Base-by-base conservation (phyloP, 306 rosid species). In the Vigna angularis region DNA sequence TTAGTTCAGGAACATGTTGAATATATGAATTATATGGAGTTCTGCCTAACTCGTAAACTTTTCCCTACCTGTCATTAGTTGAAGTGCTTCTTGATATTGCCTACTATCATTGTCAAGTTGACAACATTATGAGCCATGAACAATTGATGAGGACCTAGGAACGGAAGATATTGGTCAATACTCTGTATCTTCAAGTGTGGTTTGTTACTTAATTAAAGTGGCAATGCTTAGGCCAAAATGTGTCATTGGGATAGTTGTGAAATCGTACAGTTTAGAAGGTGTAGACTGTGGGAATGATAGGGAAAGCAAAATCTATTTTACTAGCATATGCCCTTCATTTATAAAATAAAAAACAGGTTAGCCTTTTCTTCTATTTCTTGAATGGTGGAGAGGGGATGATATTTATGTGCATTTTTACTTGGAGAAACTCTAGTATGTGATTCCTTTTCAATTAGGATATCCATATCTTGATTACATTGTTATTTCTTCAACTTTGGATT, bases 1-100 rank as follows among this genome's bases (percentile, higher is more conserved):
- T 56, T 70, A 68, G 57, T 64, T 85, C 26, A 69, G 71, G 72
- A 48, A 50, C 62, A 34, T 62, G 79, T 74, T 82, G 78, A 56
- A 78, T 78, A 47, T 65, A 62, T 64, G 9, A 70, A 36, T 11
- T 38, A 79, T 75, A 22, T 81, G 36, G 30, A 36, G 62, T 77
- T 16, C 17, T 64, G 66, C 67, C 73, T 73, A 28, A 63, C 50
- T 66, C 13, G 11, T 15, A 17, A 11, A 63, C 57, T 62, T 34
- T 67, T 63, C 53, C 15, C 13, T 56, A 62, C 65, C 38, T 26
- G 30, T 17, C 65, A 22, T 48, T 73, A 40, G 55, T 53, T 70
- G 73, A 81, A 72, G 79, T 9, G 51, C 65, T 42, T 42, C 48
- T 45, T 77, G 62, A 51, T 73, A 38, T 62, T 77, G 49, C 20